Percentiles rank a stretch among this genome's conserved stretches.
Evolutionary conservation across 305 asterid genomes (phyloP).

Genomic region (Fraxinus velutina): DNA sequence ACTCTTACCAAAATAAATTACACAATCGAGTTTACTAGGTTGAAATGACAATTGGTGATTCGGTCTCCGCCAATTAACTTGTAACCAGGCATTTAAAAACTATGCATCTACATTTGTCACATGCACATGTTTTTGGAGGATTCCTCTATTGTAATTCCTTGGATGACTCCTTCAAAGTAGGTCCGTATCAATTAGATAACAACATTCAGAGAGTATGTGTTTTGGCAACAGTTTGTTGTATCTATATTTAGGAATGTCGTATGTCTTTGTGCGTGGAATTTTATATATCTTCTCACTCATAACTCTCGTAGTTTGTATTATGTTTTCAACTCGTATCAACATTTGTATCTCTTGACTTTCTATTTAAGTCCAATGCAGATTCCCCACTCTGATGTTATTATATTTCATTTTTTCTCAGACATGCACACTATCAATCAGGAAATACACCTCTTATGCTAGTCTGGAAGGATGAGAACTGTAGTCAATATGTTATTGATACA

Average conservation of each 20-base stretch:
- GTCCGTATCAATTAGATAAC: background rate
- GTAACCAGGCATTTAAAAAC: background rate
- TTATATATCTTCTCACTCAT: background rate
- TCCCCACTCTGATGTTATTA: constrained; percentile 9
- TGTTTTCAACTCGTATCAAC: constrained; percentile 1
- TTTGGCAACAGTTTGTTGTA: constrained; percentile 3
- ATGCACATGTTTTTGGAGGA: background rate
- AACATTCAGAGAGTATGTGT: background rate
- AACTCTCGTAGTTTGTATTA: background rate
- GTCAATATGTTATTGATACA: constrained; percentile 84
- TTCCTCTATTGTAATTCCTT: background rate
- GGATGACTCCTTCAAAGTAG: background rate
- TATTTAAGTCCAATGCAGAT: background rate
- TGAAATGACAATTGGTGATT: background rate
- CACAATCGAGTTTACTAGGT: background rate
- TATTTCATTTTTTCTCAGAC: constrained; percentile 45
- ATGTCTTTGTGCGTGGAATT: constrained; percentile 1
- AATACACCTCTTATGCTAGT: constrained; percentile 82
- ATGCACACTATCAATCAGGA: constrained; percentile 90
- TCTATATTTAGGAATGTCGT: background rate
- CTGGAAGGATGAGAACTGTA: constrained; percentile 90
- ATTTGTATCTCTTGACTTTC: background rate
- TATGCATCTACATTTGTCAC: background rate
- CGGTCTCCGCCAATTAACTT: background rate
- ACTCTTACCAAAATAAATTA: background rate